Conservation (phyloP, 306 rosid genomes). For the Neltuma alba region DNA sequence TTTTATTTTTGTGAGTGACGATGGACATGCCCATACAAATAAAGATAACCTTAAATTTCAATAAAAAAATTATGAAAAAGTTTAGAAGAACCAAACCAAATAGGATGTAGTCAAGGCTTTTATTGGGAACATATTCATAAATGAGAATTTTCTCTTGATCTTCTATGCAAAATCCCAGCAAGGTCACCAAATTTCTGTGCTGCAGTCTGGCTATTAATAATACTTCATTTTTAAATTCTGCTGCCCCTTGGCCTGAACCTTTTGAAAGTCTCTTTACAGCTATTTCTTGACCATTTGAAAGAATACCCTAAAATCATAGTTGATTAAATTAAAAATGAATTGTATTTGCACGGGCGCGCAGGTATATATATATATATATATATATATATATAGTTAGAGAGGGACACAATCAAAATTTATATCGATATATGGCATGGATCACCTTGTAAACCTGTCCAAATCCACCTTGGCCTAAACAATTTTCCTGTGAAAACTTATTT, state of each 20-base stretch:
- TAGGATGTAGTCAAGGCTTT: slow-evolving; percentile 3
- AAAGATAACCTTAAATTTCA: not conserved
- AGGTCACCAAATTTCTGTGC: not conserved
- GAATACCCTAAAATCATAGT: not conserved
- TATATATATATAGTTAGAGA: no score
- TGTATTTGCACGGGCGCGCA: not conserved
- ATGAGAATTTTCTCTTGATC: not conserved
- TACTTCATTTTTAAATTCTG: slow-evolving; percentile 31
- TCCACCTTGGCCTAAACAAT: no score
- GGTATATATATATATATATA: no score
- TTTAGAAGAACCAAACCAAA: not conserved
- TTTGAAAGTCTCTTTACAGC: slow-evolving; percentile 34
- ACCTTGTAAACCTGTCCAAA: no score
- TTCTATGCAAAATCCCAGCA: not conserved
- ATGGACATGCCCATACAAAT: not conserved
- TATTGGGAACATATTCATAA: not conserved
- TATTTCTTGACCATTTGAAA: slow-evolving; percentile 11
- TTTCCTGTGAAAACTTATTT: no score
- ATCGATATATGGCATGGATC: no score
- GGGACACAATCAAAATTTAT: no score
- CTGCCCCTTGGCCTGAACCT: slow-evolving; percentile 23
- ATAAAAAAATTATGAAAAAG: not conserved
- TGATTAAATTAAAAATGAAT: not conserved
- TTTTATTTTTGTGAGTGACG: not conserved
- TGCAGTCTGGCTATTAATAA: not conserved